These are phyloP conservation scores for Zygosaccharomyces pseudorouxii DNA, from an alignment of 805 yeast genomes.

Conservation along the genomic window DNA sequence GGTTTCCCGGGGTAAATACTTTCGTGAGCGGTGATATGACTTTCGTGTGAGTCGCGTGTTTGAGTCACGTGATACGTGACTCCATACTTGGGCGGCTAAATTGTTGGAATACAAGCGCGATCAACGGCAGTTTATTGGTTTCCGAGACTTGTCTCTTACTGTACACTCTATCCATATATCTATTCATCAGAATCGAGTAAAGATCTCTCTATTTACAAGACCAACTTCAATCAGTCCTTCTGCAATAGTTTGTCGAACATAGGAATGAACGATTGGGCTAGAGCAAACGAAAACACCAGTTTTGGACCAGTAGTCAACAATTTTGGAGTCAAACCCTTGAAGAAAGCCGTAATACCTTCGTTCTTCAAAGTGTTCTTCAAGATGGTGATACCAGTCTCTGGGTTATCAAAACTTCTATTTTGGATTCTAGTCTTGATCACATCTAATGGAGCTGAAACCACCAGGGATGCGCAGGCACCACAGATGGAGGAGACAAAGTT, in stretches of 20 bases:
- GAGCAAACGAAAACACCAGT: conserved; percentile 94
- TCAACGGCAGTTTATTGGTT: no score
- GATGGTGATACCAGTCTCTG: conserved; percentile 89
- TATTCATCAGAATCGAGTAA: neutral
- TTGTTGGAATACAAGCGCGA: no score
- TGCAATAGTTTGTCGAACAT: conserved; percentile 76
- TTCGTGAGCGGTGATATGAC: neutral
- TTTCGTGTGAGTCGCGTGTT: neutral
- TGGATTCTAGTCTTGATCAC: conserved; percentile 98
- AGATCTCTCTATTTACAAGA: conserved; percentile 6
- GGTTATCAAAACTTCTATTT: conserved; percentile 91
- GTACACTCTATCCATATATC: no score
- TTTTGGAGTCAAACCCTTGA: conserved; percentile 96
- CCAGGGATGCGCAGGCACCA: conserved; percentile 95
- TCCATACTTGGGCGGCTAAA: neutral
- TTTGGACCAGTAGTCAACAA: conserved; percentile 97
- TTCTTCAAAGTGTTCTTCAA: conserved; percentile 87
- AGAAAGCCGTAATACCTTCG: conserved; percentile 87
- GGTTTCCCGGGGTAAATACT: neutral
- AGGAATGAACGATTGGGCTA: conserved; percentile 95
- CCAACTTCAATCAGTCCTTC: conserved; percentile 15
- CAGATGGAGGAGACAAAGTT: conserved; percentile 91
- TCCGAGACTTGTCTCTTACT: no score
- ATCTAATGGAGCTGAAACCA: conserved; percentile 96
- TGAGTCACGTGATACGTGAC: neutral